A percentile compares a stretch with the other conserved stretches of the same genome.
Conservation (phyloP, 73 alveolate genomes). For the Paramecium biaurelia region DNA sequence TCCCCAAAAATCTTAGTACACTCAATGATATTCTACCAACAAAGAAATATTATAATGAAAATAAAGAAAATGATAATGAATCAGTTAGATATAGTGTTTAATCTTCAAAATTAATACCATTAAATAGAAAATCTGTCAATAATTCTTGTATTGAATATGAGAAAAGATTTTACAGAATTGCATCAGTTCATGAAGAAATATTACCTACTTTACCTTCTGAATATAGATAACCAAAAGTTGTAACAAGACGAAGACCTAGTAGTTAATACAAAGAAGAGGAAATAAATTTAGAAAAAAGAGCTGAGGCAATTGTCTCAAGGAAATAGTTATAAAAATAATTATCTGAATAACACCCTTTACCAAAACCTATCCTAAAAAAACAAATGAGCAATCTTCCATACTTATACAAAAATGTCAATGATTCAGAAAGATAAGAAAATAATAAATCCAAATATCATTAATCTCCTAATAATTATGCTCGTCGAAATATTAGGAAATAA, state of each 20-base stretch:
- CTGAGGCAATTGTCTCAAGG: neutral
- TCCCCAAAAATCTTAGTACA: neutral
- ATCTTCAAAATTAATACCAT: neutral
- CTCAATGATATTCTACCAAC: slow-evolving; percentile 6
- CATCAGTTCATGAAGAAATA: slow-evolving; percentile 31
- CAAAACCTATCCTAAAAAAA: neutral
- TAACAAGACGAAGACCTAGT: slow-evolving; percentile 14
- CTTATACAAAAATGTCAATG: neutral
- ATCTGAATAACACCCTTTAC: slow-evolving; percentile 9
- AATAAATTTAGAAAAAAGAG: neutral
- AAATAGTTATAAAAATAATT: neutral
- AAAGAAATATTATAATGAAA: neutral
- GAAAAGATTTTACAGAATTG: slow-evolving; percentile 8
- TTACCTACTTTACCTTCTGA: slow-evolving; percentile 25
- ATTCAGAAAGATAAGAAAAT: neutral
- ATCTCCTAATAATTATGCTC: neutral
- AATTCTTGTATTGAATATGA: neutral
- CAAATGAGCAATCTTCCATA: slow-evolving; percentile 9
- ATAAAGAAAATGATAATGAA: slow-evolving; percentile 1
- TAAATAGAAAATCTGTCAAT: slow-evolving; percentile 13
- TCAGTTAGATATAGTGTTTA: slow-evolving; percentile 11
- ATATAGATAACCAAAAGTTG: neutral
- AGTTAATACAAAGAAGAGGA: neutral
- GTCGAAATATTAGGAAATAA: neutral
- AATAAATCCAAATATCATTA: neutral